Evolutionary conservation across 208 protist genomes (phyloP).

Genomic region (Jaenimonas drosophilae): DNA sequence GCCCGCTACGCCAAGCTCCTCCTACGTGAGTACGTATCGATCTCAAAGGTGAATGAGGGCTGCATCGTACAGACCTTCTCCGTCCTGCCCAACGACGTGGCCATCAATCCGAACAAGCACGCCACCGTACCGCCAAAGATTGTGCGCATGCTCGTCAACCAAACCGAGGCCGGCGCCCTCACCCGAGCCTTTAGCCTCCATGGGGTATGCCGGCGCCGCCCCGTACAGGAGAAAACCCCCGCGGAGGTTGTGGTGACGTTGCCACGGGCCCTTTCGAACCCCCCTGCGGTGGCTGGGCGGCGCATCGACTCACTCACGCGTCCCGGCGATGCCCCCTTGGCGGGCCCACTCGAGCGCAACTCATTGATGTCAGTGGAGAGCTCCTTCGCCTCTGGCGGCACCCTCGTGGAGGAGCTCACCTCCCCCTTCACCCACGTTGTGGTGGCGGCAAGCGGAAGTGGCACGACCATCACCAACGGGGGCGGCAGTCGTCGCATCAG

Average conservation of each 20-base stretch:
- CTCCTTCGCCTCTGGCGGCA: not conserved
- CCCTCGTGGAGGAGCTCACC: no score
- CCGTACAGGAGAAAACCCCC: not conserved
- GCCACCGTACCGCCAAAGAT: slow-evolving; percentile 22
- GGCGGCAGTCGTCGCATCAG: no score
- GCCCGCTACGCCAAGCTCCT: slow-evolving; percentile 13
- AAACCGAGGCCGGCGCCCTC: slow-evolving; percentile 17
- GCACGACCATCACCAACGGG: not conserved
- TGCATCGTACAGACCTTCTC: slow-evolving; percentile 66
- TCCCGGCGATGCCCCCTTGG: no score
- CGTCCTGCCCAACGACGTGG: slow-evolving; percentile 22
- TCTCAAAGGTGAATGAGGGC: slow-evolving; percentile 21
- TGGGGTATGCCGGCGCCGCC: slow-evolving; percentile 2
- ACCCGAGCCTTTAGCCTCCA: slow-evolving; percentile 34
- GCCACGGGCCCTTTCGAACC: not conserved
- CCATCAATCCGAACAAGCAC: slow-evolving; percentile 18
- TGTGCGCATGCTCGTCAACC: slow-evolving; percentile 13
- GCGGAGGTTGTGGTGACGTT: slow-evolving; percentile 3
- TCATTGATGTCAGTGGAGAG: no score
- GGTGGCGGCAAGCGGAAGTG: not conserved
- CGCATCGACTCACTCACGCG: no score
- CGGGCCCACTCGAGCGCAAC: no score
- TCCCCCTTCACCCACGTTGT: not conserved
- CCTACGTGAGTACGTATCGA: slow-evolving; percentile 58
- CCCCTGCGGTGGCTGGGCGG: no score